Evolutionary conservation across 768 basidiomycete species (phyloP).

Genomic region (Naganishia kalamii): DNA sequence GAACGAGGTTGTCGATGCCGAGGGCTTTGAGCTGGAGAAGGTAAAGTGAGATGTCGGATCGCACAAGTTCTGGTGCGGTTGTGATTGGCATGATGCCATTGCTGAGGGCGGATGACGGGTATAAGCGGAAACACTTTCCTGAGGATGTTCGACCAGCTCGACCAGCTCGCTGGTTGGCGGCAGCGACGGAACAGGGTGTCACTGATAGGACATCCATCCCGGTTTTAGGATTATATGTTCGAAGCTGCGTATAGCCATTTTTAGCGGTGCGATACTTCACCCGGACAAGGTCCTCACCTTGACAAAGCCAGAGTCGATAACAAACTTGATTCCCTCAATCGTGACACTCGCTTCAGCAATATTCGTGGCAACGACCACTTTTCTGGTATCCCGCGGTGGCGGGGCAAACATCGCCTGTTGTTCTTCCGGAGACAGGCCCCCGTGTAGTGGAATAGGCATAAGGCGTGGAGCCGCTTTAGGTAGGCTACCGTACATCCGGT

Average conservation of each 20-base stretch:
- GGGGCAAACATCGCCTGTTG: constrained; percentile 79
- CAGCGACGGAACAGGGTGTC: constrained; percentile 77
- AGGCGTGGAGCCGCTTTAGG: constrained; percentile 54
- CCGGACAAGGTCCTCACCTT: constrained; percentile 62
- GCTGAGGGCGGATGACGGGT: constrained; percentile 60
- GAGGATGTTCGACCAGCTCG: constrained; percentile 89
- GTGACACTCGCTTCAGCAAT: constrained; percentile 98
- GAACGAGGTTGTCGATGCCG: constrained; percentile 86
- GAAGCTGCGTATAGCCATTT: constrained; percentile 55
- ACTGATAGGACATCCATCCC: constrained; percentile 75
- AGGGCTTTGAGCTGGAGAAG: constrained; percentile 90
- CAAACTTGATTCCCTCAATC: constrained; percentile 89
- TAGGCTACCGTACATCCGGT: constrained; percentile 52
- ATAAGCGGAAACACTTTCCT: constrained; percentile 88
- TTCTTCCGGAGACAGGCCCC: constrained; percentile 79
- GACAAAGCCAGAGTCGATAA: constrained; percentile 89
- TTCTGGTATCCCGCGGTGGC: constrained; percentile 67
- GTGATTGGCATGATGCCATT: constrained; percentile 54
- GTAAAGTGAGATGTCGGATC: constrained; percentile 83
- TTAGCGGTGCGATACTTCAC: background rate
- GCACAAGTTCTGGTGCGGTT: constrained; percentile 82
- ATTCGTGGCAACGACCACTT: constrained; percentile 88
- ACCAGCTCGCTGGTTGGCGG: constrained; percentile 86
- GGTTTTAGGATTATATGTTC: constrained; percentile 80
- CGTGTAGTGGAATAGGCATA: constrained; percentile 70